Conservation (phyloP, 306 rosid genomes). For the Begonia loranthoides region DNA sequence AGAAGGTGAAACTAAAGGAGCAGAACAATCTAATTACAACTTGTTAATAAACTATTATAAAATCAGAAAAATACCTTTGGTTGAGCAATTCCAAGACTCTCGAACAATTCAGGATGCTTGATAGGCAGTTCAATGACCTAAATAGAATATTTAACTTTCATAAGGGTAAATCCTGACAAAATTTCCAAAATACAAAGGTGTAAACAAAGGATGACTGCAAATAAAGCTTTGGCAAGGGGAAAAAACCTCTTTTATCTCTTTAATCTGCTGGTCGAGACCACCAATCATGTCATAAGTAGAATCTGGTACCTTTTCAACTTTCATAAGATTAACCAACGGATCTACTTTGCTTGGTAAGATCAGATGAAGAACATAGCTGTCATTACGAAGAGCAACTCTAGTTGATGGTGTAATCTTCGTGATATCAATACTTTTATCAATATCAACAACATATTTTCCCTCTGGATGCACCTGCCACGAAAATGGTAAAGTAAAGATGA, state of each 20-base stretch:
- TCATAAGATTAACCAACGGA: conserved; percentile 95
- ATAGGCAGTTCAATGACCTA: conserved; percentile 99
- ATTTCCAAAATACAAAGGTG: neutral
- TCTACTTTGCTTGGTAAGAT: conserved; percentile 97
- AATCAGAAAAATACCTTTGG: conserved; percentile 59
- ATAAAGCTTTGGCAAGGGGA: conserved; percentile 7
- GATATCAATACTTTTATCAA: conserved; percentile 85
- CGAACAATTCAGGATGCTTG: conserved; percentile 94
- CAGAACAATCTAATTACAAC: neutral
- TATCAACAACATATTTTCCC: conserved; percentile 96
- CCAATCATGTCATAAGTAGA: conserved; percentile 99
- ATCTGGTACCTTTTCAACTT: conserved; percentile 97
- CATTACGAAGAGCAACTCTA: conserved; percentile 94
- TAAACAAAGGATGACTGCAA: conserved; percentile 1
- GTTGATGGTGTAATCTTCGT: conserved; percentile 97
- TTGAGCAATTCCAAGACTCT: conserved; percentile 99
- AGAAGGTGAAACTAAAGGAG: no score
- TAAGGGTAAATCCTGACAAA: neutral
- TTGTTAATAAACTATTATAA: neutral
- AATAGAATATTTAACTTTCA: conserved; percentile 7
- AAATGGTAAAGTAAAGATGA: neutral
- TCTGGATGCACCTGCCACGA: conserved; percentile 79
- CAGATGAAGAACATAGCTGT: conserved; percentile 94
- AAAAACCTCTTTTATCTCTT: conserved; percentile 87
- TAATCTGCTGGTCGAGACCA: conserved; percentile 98